Evolutionary conservation across 2,329 filamentous ascomycete species (phyloP).

Genomic region (Neopestalotiopsis sp.): DNA sequence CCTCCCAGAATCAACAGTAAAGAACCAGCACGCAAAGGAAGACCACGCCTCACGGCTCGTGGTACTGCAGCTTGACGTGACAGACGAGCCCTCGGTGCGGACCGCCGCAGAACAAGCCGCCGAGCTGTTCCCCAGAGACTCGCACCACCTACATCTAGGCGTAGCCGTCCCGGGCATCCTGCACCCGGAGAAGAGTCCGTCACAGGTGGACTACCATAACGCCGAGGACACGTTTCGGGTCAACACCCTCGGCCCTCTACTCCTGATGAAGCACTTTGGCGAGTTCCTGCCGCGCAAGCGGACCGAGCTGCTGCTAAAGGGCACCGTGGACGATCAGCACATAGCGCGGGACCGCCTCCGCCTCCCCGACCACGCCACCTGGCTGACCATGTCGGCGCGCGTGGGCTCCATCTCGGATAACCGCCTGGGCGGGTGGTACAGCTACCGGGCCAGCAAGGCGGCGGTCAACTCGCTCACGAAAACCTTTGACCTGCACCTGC

Average conservation of each 20-base stretch:
- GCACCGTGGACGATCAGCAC: constrained; percentile 11
- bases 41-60: constrained; percentile 15
- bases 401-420: constrained; percentile 80
- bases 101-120: constrained; percentile 59
- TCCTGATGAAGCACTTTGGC: constrained; percentile 79
- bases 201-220: constrained; percentile 64
- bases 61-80: constrained; percentile 50
- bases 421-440: constrained; percentile 78
- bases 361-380: constrained; percentile 63
- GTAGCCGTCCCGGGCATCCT: constrained; percentile 76
- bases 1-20: constrained; percentile 21
- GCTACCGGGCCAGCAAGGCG: constrained; percentile 78
- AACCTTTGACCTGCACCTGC: constrained; percentile 73
- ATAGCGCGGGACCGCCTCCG: constrained; percentile 23
- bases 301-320: constrained; percentile 38
- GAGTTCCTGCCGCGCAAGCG: constrained; percentile 69
- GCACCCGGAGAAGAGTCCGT: constrained; percentile 73
- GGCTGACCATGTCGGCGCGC: constrained; percentile 78
- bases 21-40: not conserved
- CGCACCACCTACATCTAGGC: constrained; percentile 69
- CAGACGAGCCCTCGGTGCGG: constrained; percentile 66
- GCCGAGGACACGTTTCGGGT: constrained; percentile 74
- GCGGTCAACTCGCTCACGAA: constrained; percentile 75
- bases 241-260: constrained; percentile 76
- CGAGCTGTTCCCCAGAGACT: constrained; percentile 54